Base-by-base conservation (phyloP, 805 yeast genomes). In the Peterozyma toletana region DNA sequence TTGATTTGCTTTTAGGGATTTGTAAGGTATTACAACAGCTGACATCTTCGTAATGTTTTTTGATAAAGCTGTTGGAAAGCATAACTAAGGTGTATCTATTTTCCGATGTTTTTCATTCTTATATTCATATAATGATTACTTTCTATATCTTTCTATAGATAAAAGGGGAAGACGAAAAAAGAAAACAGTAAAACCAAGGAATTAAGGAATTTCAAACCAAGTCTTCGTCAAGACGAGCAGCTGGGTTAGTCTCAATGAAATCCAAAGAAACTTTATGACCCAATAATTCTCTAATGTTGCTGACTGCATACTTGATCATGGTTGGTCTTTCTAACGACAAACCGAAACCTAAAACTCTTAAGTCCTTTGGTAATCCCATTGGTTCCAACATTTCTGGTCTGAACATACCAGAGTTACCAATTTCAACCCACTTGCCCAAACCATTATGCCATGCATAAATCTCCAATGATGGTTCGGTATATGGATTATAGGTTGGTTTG, bases 321-420 rank as follows among this genome's bases (percentile, higher is more conserved):
- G 99, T 93, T 51, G 99, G 99, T 71, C 99, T 83, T 69, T 93
- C 99, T 62, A 93, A 75, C 18, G 96, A 85, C 56, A 93, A 74
- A 59, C 99, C 99, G 89, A 95, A 93, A 50, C 99, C 99, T 53
- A 89, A 77, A 11, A 91, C 98, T 63, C 97, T 78, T 71, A 95
- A 67, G 62, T 87, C 85, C 71, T 83, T 83, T 48, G 99, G 99
- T 59, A 93, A 77, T 33, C 99, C 99, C 98, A 93, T 91, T 38
- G 96, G 71, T 70, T 89, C 96, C 62, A 95, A 75, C 99, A 93
- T 93, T 70, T 93, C 99, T 11, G 99, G 99, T 70, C 99, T 83
- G 77, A 93, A 93, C 96, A 93, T 85, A 65, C 99, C 99, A 15
- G 97, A 89, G 75, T 93, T 93, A 66, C 99, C 99, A 58, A 93